Evolutionary conservation across 768 basidiomycete species (phyloP), one percentile per base, ranked within the genome.

Genomic region (Tricholoma sp.): DNA sequence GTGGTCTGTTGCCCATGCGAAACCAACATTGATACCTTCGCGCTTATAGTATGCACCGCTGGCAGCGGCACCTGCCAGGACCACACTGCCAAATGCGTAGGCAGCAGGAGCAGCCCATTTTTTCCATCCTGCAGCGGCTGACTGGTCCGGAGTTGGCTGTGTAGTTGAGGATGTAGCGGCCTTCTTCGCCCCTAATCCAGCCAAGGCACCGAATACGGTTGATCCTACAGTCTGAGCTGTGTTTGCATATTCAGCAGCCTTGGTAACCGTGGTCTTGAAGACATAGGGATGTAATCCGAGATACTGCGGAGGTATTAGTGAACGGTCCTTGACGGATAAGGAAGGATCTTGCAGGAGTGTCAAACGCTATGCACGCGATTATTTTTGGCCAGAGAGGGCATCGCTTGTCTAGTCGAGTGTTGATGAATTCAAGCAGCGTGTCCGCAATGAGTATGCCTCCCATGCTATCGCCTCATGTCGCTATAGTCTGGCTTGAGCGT

Each of bases 361-460:
- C 94, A 66, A 89, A 96, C 5, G 94, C 88, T 49, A 93, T 74
- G 59, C 85, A 86, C 0, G 87, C 94, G 21, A 95, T 80, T 55
- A 97, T 88, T 52, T 82, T 85, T 1, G 94, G 95, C 94, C 94
- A 98, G 4, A 96, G 70, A 0, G 89, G 85, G 2, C 84, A 83
- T 10, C 71, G 67, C 51, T 73, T 73, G 61, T 91, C 85, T 5
- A 88, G 84, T 19, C 88, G 78, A 29, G 85, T 77, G 14, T 81
- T 77, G 34, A 83, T 73, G 57, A 97, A 89, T 65, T 86, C 88
- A 24, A 87, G 70, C 29, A 94, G 71, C 4, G 89, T 83, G 64
- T 98, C 95, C 2, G 94, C 91, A 24, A 88, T 88, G 2, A 98
- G 79, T 19, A 97, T 73, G 2, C 94, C 94, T 19, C 94, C 94